Conservation (phyloP, 768 basidiomycete genomes). For the Mrakia hoshinonis region DNA sequence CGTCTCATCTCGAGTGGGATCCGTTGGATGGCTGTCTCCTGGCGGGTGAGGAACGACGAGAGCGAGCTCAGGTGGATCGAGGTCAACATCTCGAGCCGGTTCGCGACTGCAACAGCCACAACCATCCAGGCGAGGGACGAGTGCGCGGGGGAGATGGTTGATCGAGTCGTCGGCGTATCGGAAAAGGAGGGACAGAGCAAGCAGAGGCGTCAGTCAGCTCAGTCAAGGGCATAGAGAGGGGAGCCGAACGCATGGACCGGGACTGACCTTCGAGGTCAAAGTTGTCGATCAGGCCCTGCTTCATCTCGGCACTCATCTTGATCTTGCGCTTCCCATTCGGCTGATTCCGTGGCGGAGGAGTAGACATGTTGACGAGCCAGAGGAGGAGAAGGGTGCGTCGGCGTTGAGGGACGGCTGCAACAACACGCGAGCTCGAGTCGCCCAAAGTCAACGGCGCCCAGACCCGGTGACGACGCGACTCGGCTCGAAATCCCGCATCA, state of each 20-base stretch:
- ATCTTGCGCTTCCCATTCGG: conserved; percentile 15
- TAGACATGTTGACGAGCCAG: conserved; percentile 27
- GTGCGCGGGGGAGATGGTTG: not conserved
- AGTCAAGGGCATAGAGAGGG: not conserved
- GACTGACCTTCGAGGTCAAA: conserved; percentile 41
- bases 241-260: not conserved
- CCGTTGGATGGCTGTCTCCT: conserved; percentile 38
- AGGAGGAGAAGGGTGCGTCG: too few species aligned
- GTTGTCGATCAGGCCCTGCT: conserved; percentile 38
- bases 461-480: too few species aligned
- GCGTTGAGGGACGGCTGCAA: too few species aligned
- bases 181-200: not conserved
- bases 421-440: too few species aligned
- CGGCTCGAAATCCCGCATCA: too few species aligned
- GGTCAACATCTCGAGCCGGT: conserved; percentile 35
- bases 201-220: not conserved
- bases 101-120: conserved; percentile 33
- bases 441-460: too few species aligned
- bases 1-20: conserved; percentile 37
- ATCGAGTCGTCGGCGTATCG: not conserved
- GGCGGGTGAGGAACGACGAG: conserved; percentile 36
- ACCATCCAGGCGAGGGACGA: not conserved
- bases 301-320: conserved; percentile 30
- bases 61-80: conserved; percentile 34
- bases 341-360: conserved; percentile 28